Evolutionary conservation across 257 asterid genomes (phyloP).

Genomic region (Craterostigma plantagineum): DNA sequence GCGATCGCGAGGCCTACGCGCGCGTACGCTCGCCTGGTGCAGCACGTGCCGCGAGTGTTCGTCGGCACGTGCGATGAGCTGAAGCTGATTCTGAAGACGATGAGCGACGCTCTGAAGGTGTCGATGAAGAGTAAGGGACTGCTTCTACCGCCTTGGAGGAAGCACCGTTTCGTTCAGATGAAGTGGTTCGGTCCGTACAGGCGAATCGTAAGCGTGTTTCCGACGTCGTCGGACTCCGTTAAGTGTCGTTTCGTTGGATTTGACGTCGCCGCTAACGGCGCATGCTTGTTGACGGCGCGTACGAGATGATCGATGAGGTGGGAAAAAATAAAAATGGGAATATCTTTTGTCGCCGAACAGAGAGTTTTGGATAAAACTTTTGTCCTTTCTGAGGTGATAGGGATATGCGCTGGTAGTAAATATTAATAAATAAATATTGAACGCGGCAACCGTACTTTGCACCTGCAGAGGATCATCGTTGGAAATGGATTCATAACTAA

Average conservation of each 20-base stretch:
- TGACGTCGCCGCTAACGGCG: slow-evolving; percentile 28
- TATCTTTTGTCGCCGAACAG: too few species aligned
- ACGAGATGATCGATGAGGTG: slow-evolving; percentile 21
- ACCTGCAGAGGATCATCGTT: too few species aligned
- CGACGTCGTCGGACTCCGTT: slow-evolving; percentile 14
- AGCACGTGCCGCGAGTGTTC: slow-evolving; percentile 30
- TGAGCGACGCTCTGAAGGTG: slow-evolving; percentile 42
- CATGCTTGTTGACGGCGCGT: slow-evolving; percentile 25
- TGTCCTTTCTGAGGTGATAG: too few species aligned
- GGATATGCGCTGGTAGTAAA: too few species aligned
- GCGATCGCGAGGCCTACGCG: slow-evolving; percentile 59
- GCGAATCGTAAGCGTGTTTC: slow-evolving; percentile 33
- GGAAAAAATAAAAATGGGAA: too few species aligned
- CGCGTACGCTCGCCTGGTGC: slow-evolving; percentile 21
- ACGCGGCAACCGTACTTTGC: too few species aligned
- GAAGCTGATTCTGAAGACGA: slow-evolving; percentile 34
- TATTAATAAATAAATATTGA: too few species aligned
- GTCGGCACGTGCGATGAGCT: slow-evolving; percentile 38
- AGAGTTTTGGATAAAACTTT: too few species aligned
- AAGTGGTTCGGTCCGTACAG: slow-evolving; percentile 55
- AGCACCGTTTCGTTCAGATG: slow-evolving; percentile 63
- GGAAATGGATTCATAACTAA: too few species aligned
- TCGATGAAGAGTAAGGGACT: slow-evolving; percentile 49
- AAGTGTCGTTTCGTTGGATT: slow-evolving; percentile 61
- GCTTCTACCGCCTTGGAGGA: slow-evolving; percentile 71